Base-by-base conservation (phyloP, 495 filamentous ascomycete species). In the Hypoxylon subgilvum region DNA sequence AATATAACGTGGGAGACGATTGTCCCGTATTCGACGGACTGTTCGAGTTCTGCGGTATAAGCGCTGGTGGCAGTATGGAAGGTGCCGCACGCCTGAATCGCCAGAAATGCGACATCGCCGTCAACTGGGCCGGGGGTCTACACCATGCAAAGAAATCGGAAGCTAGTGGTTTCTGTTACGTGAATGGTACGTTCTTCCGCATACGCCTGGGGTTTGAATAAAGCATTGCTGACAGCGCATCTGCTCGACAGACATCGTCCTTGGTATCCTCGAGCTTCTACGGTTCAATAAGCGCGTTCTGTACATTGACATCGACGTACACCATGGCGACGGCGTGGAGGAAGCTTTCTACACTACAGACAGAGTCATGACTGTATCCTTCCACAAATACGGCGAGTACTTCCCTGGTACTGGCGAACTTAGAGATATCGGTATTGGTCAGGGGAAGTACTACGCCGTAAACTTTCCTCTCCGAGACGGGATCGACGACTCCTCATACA, bases 301-400 rank as follows among this genome's bases (percentile, higher is more conserved):
- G 19, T 98, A 98, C 73, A 89, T 98, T 59, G 94, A 98, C 70
- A 97, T 98, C 63, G 94, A 98, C 73, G 95, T 98, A 13, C 94
- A 98, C 73, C 94, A 98, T 65, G 94, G 94, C 32, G 94, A 98
- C 69, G 94, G 94, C 55, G 94, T 98, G 17, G 94, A 98, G 72
- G 93, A 97, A 68, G 94, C 94, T 5, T 98, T 98, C 65, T 96
- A 95, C 68, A 94, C 92, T 14, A 98, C 94, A 12, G 93, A 98
- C 75, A 86, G 94, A 64, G 94, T 98, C 68, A 96, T 98, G 93
- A 97, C 95, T 0, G 87, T 92, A 31, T 96, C 91, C 12, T 97
- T 97, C 74, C 94, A 98, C 77, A 98, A 98, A 65, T 98, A 96
- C 74, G 94, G 95, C 72, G 94, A 97, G 67, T 98, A 97, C 71